Evolutionary conservation across 2,329 filamentous ascomycete species (phyloP).

Genomic region (Colletotrichum chrysophilum): DNA sequence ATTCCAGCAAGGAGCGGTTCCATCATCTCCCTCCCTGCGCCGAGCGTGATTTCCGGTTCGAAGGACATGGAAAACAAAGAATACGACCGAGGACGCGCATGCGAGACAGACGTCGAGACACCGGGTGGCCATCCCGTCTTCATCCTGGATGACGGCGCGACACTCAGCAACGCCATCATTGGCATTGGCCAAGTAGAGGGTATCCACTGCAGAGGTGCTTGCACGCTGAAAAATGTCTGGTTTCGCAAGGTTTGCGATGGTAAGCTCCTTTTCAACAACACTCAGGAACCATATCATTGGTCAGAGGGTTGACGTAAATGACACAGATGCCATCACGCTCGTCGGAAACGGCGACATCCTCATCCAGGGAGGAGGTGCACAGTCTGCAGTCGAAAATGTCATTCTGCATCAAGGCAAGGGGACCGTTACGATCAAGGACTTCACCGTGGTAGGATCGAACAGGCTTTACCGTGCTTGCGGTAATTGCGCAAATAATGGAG

Average conservation of each 20-base stretch:
- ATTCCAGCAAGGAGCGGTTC: conserved; percentile 22
- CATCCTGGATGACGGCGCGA: conserved; percentile 53
- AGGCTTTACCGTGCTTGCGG: conserved; percentile 49
- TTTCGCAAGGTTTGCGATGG: conserved; percentile 42
- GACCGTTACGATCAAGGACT: conserved; percentile 32
- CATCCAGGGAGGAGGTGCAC: conserved; percentile 36
- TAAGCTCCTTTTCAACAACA: neutral
- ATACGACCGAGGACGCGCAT: conserved; percentile 18
- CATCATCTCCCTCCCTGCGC: conserved; percentile 18
- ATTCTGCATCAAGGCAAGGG: conserved; percentile 36
- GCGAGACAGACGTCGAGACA: conserved; percentile 21
- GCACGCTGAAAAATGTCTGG: conserved; percentile 42
- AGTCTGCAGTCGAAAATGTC: conserved; percentile 33
- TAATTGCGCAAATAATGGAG: conserved; percentile 37
- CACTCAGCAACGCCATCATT: conserved; percentile 57
- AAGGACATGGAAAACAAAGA: conserved; percentile 20
- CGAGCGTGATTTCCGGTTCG: conserved; percentile 18
- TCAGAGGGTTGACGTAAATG: neutral
- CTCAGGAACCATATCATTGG: neutral
- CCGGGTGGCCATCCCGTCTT: conserved; percentile 48
- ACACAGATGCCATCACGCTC: neutral
- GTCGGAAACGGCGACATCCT: neutral
- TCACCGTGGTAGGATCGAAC: conserved; percentile 42
- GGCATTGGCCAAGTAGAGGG: conserved; percentile 53
- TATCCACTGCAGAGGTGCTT: conserved; percentile 54